These are phyloP conservation scores for Metschnikowia corniflorae DNA, from an alignment of 805 yeast genomes.

Conservation along the genomic window DNA sequence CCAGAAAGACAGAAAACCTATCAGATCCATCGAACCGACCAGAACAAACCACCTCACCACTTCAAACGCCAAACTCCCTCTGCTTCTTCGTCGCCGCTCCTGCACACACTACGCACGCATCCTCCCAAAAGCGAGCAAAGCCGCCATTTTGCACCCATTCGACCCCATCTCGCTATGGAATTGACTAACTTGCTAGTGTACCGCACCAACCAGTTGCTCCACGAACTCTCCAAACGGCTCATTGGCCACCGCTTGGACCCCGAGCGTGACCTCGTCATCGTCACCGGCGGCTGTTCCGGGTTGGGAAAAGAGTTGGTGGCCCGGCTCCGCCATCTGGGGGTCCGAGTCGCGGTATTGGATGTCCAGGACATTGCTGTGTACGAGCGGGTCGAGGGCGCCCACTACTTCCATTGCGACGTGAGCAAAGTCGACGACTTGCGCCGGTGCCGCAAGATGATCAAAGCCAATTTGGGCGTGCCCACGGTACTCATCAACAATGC, in stretches of 20 bases:
- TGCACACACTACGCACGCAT: too few relatives aligned
- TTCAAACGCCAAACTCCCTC: too few relatives aligned
- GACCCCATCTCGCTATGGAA: constrained; percentile 9
- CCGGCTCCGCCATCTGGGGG: constrained; percentile 40
- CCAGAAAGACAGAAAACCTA: too few relatives aligned
- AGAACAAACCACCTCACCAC: too few relatives aligned
- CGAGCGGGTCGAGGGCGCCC: constrained; percentile 37
- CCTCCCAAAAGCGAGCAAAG: too few relatives aligned
- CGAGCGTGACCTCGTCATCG: constrained; percentile 55
- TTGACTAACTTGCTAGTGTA: constrained; percentile 11
- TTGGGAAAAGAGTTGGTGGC: constrained; percentile 64
- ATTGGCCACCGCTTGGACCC: constrained; percentile 54
- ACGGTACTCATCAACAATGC: constrained; percentile 83
- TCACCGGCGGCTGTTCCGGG: constrained; percentile 86
- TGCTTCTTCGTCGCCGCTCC: too few relatives aligned
- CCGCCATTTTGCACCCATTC: constrained; percentile 13
- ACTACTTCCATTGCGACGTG: constrained; percentile 69
- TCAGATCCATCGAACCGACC: too few relatives aligned
- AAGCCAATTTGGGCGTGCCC: constrained; percentile 51
- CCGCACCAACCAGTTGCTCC: constrained; percentile 11
- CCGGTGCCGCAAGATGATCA: constrained; percentile 38
- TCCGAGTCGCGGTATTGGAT: constrained; percentile 67
- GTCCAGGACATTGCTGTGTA: constrained; percentile 39
- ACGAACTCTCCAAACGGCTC: constrained; percentile 8
- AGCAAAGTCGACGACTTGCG: constrained; percentile 46